Evolutionary conservation across 768 basidiomycete genomes (phyloP).

Genomic region (Pseudohyphozyma bogoriensis): DNA sequence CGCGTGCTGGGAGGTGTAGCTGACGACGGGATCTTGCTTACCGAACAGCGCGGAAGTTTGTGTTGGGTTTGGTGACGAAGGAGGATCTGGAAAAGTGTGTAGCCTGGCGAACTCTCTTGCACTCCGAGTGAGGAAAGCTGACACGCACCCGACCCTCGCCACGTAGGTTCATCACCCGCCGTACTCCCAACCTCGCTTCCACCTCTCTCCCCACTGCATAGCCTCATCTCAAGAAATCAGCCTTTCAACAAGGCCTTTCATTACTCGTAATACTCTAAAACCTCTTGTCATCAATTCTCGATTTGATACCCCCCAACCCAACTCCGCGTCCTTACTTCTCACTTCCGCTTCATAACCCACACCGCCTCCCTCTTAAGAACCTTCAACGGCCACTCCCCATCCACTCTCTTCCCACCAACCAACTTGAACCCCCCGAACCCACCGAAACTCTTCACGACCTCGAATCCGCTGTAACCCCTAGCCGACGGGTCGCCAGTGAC

Average conservation of each 20-base stretch:
- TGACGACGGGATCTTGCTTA: rapidly evolving
- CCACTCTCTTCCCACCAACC: background rate
- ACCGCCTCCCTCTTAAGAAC: background rate
- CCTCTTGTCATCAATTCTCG: background rate
- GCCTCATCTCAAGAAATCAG: background rate
- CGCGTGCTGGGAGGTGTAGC: background rate
- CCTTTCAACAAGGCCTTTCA: background rate
- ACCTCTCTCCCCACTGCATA: background rate
- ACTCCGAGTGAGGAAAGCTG: background rate
- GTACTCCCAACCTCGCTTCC: background rate
- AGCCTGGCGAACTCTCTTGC: background rate
- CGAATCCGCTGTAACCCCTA: background rate
- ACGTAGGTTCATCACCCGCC: background rate
- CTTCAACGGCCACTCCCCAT: background rate
- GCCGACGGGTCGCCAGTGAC: background rate
- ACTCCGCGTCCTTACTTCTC: too few relatives aligned
- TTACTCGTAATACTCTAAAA: background rate
- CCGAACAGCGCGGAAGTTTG: constrained; percentile 12
- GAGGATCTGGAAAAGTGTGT: constrained; percentile 14
- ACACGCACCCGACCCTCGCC: background rate
- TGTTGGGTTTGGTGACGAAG: constrained; percentile 11
- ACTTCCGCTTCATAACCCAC: background rate
- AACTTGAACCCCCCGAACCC: background rate
- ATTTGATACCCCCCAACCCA: background rate
- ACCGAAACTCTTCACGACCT: background rate